phyloP scores from a whole-genome alignment of 352 stramenopile genomes.

The Pythium aquatile region DNA sequence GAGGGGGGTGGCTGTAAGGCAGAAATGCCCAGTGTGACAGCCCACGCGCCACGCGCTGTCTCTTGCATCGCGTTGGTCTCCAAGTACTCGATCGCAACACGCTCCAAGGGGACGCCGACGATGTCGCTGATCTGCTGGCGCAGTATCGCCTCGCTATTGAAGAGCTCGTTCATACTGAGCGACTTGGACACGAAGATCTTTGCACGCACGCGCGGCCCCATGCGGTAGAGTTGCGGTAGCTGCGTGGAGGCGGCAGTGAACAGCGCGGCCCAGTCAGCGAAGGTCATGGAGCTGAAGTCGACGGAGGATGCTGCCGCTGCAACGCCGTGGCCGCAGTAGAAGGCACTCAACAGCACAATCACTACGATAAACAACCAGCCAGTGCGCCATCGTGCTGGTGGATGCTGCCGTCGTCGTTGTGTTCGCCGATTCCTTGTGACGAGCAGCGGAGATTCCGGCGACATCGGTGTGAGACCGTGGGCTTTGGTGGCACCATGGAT shows the following conservation, averaged over 20 bases:
- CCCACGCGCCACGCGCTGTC: slow-evolving; percentile 17
- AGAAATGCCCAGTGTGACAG: slow-evolving; percentile 28
- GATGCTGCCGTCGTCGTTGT: neutral
- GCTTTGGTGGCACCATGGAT: neutral
- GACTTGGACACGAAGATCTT: slow-evolving; percentile 28
- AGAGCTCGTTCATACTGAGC: slow-evolving; percentile 30
- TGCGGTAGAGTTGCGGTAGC: slow-evolving; percentile 25
- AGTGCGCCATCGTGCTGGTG: neutral
- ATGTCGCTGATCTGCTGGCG: slow-evolving; percentile 33
- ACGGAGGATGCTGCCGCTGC: neutral
- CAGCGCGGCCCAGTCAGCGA: slow-evolving; percentile 15
- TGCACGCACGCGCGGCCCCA: slow-evolving; percentile 26
- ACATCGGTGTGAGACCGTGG: neutral
- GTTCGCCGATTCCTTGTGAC: neutral
- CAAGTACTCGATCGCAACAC: slow-evolving; percentile 30
- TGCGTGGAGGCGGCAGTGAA: slow-evolving; percentile 2
- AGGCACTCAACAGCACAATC: neutral
- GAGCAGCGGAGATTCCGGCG: neutral
- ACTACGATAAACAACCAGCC: neutral
- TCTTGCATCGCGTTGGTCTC: slow-evolving; percentile 26
- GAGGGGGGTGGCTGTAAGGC: slow-evolving; percentile 18
- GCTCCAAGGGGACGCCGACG: slow-evolving; percentile 13
- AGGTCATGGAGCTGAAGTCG: slow-evolving; percentile 10
- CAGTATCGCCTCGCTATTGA: slow-evolving; percentile 26
- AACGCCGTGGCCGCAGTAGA: neutral